Percentiles rank a stretch among this genome's conserved stretches.
phyloP scores from a whole-genome alignment of 2,329 filamentous ascomycete genomes.

The Chaetomium sp. region DNA sequence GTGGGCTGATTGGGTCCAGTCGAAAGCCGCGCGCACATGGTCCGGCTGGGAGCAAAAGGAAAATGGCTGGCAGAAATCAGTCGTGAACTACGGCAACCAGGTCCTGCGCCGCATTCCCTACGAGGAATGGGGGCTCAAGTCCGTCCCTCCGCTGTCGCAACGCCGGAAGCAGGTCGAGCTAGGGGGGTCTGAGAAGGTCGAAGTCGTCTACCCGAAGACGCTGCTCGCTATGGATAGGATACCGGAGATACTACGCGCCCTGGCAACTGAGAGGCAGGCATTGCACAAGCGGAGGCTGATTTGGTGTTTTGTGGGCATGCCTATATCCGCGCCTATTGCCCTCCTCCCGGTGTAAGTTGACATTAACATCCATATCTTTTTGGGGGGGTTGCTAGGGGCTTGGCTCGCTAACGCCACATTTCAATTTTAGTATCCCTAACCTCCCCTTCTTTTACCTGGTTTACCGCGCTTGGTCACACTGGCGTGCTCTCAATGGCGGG shows the following conservation, averaged over 20 bases:
- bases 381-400: not conserved
- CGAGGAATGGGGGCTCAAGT: conserved; percentile 97
- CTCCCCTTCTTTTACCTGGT: conserved; percentile 94
- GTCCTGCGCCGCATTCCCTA: conserved; percentile 83
- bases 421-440: conserved; percentile 65
- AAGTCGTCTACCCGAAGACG: conserved; percentile 69
- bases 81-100: conserved; percentile 81
- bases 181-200: conserved; percentile 56
- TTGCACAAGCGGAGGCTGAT: conserved; percentile 71
- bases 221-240: conserved; percentile 61
- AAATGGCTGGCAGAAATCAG: conserved; percentile 77
- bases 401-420: conserved; percentile 8
- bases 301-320: conserved; percentile 77
- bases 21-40: conserved; percentile 72
- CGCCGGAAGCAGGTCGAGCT: conserved; percentile 58
- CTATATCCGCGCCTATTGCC: conserved; percentile 74
- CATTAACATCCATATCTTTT: not conserved
- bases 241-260: conserved; percentile 54
- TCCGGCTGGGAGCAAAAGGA: conserved; percentile 79
- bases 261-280: conserved; percentile 74
- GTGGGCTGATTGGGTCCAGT: conserved; percentile 61
- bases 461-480: conserved; percentile 89
- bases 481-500: conserved; percentile 77
- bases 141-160: conserved; percentile 73
- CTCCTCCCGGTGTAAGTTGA: conserved; percentile 73